Evolutionary conservation across 2,329 filamentous ascomycete genomes (phyloP), one percentile per base, ranked within the genome.

Genomic region (Talaromyces sp.): DNA sequence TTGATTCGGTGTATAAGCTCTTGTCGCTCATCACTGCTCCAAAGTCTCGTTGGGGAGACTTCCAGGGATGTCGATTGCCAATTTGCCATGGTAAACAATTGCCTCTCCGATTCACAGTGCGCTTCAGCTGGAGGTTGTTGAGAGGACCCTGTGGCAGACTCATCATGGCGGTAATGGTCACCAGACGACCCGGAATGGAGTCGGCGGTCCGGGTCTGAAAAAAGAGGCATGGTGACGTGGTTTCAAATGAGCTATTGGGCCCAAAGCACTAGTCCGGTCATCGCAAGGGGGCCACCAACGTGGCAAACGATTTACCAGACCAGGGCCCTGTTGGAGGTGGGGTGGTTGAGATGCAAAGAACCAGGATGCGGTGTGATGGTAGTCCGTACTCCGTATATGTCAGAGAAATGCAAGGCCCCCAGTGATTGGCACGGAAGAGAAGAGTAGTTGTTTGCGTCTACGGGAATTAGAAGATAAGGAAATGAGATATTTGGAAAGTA

Each of bases 1-100:
- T 97, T 97, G 61, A 97, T 81, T 59, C 87, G 83, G 72, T 91
- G 84, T 52, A 97, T 97, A 63, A 96, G 77, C 71, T 92, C 88
- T 52, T 85, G 85, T 58, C 92, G 83, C 69, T 91, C 86, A 54
- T 68, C 86, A 55, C 68, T 70, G 14, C 66, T 64, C 55, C 65
- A 64, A 30, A 67, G 42, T 19, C 47, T 65, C 14, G 65, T 49
- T n/a, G 57, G 45, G 44, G 49, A 54, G 20, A 47, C 41, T 32
- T 60, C 51, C 9, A 58, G 51, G 33, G 61, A 54, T 13, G 46
- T 41, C 2, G 57, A 52, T n/a, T 56, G 52, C 41, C 59, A 36
- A 4, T 35, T 30, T 27, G 9, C 43, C 30, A 36, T 35, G 17
- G 7, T 27, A 9, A 36, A 46, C 20, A 19, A 3, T 16, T 7